phyloP scores from a whole-genome alignment of 2,329 filamentous ascomycete genomes.

The Pseudogymnoascus sp. region DNA sequence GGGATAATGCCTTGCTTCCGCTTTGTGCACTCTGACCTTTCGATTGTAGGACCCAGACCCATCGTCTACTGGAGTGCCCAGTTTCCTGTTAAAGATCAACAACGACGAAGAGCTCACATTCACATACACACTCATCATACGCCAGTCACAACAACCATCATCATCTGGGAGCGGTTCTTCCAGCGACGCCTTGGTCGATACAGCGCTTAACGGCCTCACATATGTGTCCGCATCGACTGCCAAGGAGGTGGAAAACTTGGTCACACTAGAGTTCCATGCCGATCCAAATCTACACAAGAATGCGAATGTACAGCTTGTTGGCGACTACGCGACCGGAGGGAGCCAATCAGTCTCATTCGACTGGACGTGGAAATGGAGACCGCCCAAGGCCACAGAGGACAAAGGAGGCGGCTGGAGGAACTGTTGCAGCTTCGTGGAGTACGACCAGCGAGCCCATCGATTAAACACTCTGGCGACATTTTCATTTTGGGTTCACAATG shows the following conservation, averaged over 20 bases:
- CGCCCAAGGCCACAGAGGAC: conserved; percentile 74
- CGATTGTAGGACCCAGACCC: conserved; percentile 65
- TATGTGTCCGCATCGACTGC: conserved; percentile 82
- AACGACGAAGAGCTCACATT: conserved; percentile 92
- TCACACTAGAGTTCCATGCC: conserved; percentile 92
- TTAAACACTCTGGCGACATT: conserved; percentile 85
- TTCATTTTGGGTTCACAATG: conserved; percentile 72
- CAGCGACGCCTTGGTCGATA: conserved; percentile 48
- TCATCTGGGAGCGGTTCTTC: conserved; percentile 37
- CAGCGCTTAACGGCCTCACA: conserved; percentile 77
- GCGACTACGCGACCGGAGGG: conserved; percentile 80
- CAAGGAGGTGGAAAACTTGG: conserved; percentile 83
- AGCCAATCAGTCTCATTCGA: conserved; percentile 78
- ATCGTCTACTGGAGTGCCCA: conserved; percentile 44
- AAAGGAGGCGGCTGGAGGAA: conserved; percentile 90
- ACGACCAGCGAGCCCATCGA: conserved; percentile 85
- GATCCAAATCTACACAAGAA: conserved; percentile 98
- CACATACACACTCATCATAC: conserved; percentile 81
- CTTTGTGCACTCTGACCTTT: neutral
- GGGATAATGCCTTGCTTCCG: conserved; percentile 20
- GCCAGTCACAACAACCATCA: conserved; percentile 38
- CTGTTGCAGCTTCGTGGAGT: conserved; percentile 94
- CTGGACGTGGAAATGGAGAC: conserved; percentile 96
- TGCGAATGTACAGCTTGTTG: conserved; percentile 89
- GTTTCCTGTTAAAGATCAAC: conserved; percentile 75